Evolutionary conservation across 2,329 filamentous ascomycete species (phyloP), one percentile per base, ranked within the genome.

Genomic region (Chalaropsis thielavioides): DNA sequence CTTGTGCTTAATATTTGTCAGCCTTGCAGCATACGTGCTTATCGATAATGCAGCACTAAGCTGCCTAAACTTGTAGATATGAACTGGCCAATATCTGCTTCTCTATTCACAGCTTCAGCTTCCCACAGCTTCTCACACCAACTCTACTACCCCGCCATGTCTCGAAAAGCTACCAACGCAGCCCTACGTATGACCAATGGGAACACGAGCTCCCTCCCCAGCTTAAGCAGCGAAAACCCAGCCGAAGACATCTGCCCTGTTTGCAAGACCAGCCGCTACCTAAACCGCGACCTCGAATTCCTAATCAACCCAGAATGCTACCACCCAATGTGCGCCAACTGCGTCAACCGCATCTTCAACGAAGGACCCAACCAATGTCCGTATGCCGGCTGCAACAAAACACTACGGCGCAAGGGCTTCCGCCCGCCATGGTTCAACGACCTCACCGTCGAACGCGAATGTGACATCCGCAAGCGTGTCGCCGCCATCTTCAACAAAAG

Each of bases 251-350:
- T 92, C 73, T 99, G 94, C 77, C 94, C 92, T 66, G 90, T 97
- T 70, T 99, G 94, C 87, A 96, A 96, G 77, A 95, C 91, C 67
- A 90, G 89, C 67, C 89, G 91, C 69, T 97, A 97, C 79, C 87
- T 97, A 72, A 96, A 96, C 79, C 86, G 86, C 68, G 87, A 91
- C 77, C 92, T 99, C 83, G 83, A 87, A 69, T 97, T 99, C 77
- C 88, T 94, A 70, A 92, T 99, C 78, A 96, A 97, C 75, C 90
- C 92, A 8, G 91, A 95, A 80, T 99, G 94, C 82, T 99, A 99
- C 80, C 94, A 99, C 80, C 90, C 90, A 70, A 97, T 99, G 90
- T 99, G 94, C 80, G 88, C 90, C 74, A 92, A 89, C 66, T 99
- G 94, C 78, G 92, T 97, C 51, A 89, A 92, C 75, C 88, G 92